Evolutionary conservation across 768 basidiomycete genomes (phyloP).

Genomic region (Saitozyma sp.): DNA sequence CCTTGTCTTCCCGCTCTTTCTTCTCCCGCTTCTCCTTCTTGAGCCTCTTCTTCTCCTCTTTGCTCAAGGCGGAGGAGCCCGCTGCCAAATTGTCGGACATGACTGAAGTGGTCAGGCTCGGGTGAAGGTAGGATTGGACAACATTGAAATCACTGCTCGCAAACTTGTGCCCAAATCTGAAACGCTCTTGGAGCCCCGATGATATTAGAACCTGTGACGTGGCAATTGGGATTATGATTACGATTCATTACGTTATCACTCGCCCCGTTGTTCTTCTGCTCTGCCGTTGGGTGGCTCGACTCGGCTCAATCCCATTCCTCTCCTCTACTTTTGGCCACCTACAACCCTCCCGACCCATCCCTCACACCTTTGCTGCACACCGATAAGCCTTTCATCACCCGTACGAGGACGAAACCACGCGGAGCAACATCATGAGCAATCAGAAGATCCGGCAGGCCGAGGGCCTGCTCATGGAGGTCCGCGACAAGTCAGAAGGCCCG

Average conservation of each 20-base stretch:
- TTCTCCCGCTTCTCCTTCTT: slow-evolving; percentile 15
- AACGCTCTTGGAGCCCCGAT: not conserved
- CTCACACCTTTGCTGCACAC: not conserved
- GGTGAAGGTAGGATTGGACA: not conserved
- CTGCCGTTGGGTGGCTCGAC: not conserved
- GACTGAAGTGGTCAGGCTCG: not conserved
- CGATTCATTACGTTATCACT: no score
- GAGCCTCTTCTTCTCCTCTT: slow-evolving; percentile 18
- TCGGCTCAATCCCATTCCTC: not conserved
- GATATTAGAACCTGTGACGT: not conserved
- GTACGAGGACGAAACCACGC: not conserved
- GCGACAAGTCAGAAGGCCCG: slow-evolving; percentile 55
- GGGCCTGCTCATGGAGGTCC: slow-evolving; percentile 56
- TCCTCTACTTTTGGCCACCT: not conserved
- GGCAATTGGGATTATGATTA: no score
- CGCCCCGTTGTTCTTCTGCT: no score
- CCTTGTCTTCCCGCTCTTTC: slow-evolving; percentile 13
- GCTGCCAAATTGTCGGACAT: not conserved
- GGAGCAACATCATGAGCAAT: slow-evolving; percentile 28
- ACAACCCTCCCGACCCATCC: not conserved
- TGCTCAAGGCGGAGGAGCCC: not conserved
- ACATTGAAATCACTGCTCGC: not conserved
- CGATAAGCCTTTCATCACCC: not conserved
- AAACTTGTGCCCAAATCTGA: not conserved
- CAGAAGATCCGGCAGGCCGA: slow-evolving; percentile 57